Base-by-base conservation (phyloP, 495 filamentous ascomycete species). In the Immersiella caudata region DNA sequence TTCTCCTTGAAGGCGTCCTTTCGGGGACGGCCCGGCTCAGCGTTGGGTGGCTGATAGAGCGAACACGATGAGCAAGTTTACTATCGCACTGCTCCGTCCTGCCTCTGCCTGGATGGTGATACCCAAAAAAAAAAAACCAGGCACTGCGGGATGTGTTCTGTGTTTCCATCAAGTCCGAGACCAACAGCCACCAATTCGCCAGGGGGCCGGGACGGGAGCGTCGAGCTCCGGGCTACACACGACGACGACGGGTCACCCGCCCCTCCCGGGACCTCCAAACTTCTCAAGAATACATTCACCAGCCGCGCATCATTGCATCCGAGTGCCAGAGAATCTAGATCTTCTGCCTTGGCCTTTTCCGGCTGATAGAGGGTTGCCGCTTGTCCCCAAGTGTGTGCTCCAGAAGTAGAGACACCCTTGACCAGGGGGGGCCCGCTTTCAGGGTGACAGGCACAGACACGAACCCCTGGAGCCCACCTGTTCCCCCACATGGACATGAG, bases 271-370 rank as follows among this genome's bases (percentile, higher is more conserved):
- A 46, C 6, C 40, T 18, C 40, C 40, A 46, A 46, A 46, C 40
- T 14, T 12, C 40, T 46, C 11, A 46, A 50, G 40, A 40, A 36
- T 2, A 18, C 40, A 46, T 46, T 46, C 40, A 46, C 40, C 40
- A 46, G 40, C 40, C 40, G 40, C 16, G 52, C 66, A 68, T 33
- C 46, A 46, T 36, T 51, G 50, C 60, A 62, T 66, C 64, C 62
- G 64, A 58, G 64, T 68, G 66, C 66, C 66, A 68, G 66, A 68
- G 57, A 54, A 52, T 69, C 62, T 57, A 65, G 67, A 65, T 65
- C 16, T 69, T 56, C 49, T n/a, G n/a, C n/a, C 67, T 69, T 69
- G 67, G 67, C 67, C 40, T 14, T 26, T 49, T 62, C 40, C 62
- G 27, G 62, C 51, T 25, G 52, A n/a, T n/a, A 56, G 62, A 69